Conservation (phyloP, 2,329 filamentous ascomycete species). For the Cordyceps cicadae region DNA sequence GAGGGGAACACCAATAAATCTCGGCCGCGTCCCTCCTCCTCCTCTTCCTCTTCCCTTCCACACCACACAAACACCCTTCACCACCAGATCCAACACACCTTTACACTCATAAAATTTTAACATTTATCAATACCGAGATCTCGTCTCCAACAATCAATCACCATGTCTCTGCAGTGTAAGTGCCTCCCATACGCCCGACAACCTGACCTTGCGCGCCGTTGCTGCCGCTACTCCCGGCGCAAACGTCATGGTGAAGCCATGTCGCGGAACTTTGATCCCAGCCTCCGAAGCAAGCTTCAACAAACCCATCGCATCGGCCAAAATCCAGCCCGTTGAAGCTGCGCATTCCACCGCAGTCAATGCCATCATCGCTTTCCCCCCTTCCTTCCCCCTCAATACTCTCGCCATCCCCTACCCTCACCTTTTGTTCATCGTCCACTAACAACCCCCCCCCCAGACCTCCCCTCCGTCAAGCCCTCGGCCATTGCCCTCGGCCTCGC, state of each 20-base stretch:
- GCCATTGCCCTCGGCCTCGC: constrained; percentile 92
- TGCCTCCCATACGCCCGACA: constrained; percentile 12
- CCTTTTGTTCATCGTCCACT: neutral
- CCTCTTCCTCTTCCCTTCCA: constrained; percentile 12
- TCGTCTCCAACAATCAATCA: constrained; percentile 19
- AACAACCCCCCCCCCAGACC: constrained; percentile 31
- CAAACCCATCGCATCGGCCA: neutral
- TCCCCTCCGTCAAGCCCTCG: constrained; percentile 84
- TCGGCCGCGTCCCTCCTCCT: constrained; percentile 5
- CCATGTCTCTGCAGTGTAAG: constrained; percentile 55
- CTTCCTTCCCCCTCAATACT: too few relatives aligned
- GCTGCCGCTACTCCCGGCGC: neutral
- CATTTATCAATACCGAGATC: constrained; percentile 2
- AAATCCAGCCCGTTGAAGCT: neutral
- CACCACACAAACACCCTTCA: constrained; percentile 10
- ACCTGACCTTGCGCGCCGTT: neutral
- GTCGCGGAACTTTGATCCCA: neutral
- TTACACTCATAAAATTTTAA: neutral
- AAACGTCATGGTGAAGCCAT: constrained; percentile 8
- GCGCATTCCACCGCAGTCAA: neutral
- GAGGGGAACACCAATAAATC: constrained; percentile 8
- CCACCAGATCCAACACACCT: neutral
- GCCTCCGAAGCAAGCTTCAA: neutral
- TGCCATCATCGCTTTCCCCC: neutral
- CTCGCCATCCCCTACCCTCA: neutral